Conservation (phyloP, 306 rosid genomes). For the Vigna reflexopilosa region DNA sequence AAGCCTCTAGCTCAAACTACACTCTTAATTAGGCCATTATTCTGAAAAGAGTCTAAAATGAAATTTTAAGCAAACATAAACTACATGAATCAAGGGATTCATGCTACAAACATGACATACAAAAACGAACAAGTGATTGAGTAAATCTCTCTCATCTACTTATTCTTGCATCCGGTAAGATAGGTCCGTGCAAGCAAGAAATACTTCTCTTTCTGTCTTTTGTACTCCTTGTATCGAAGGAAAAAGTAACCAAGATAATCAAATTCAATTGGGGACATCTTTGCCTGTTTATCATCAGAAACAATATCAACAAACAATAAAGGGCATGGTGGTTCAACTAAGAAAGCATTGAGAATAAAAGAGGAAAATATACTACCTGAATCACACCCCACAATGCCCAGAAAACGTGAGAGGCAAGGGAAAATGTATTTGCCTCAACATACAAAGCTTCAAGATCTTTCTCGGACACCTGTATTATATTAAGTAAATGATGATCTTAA, state of each 20-base stretch:
- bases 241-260: conserved; percentile 86
- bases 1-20: conserved; percentile 27
- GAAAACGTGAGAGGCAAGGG: conserved; percentile 75
- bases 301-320: conserved; percentile 5
- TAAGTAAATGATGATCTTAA: background rate
- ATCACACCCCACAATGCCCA: conserved; percentile 98
- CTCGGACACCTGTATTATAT: conserved; percentile 62
- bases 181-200: conserved; percentile 59
- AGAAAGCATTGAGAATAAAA: conserved; percentile 27
- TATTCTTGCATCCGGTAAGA: conserved; percentile 50
- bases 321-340: background rate
- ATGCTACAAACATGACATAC: conserved; percentile 36
- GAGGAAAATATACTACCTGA: conserved; percentile 68
- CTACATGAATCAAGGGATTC: conserved; percentile 32
- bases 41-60: conserved; percentile 40
- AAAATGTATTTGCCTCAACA: conserved; percentile 76
- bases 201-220: conserved; percentile 61
- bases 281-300: conserved; percentile 61
- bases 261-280: conserved; percentile 76
- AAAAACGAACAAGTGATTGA: conserved; percentile 11
- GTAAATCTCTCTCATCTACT: conserved; percentile 46
- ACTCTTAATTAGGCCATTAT: conserved; percentile 24
- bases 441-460: conserved; percentile 74
- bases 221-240: conserved; percentile 80
- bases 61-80: conserved; percentile 41